Evolutionary conservation across 2,329 filamentous ascomycete species (phyloP).

Genomic region (Epichloe bromicola): DNA sequence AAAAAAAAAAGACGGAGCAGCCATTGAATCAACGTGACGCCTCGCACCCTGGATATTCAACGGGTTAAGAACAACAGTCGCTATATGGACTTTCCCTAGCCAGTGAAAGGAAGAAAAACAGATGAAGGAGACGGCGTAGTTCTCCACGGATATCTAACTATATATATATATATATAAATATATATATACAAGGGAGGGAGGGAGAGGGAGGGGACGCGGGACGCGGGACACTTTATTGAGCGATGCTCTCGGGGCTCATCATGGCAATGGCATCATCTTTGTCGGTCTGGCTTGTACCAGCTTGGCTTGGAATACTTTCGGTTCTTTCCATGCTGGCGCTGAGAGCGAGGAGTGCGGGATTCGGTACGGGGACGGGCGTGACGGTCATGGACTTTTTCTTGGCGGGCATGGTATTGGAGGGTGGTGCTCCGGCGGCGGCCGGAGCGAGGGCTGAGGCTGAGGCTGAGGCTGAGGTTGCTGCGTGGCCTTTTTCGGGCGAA

Average conservation of each 20-base stretch:
- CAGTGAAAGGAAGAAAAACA: background rate
- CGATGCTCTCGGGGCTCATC: slow-evolving; percentile 75
- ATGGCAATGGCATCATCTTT: slow-evolving; percentile 59
- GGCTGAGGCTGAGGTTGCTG: slow-evolving; percentile 11
- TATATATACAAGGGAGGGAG: background rate
- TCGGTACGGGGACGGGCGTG: slow-evolving; percentile 24
- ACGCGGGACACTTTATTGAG: slow-evolving; percentile 22
- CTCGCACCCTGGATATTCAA: too few relatives aligned
- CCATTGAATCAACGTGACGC: too few relatives aligned
- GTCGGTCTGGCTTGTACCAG: slow-evolving; percentile 50
- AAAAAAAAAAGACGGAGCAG: background rate
- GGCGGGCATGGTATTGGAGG: slow-evolving; percentile 27
- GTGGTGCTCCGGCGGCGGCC: slow-evolving; percentile 9
- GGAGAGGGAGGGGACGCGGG: too few relatives aligned
- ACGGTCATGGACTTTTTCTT: slow-evolving; percentile 39
- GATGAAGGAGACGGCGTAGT: background rate
- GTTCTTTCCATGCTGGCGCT: slow-evolving; percentile 42
- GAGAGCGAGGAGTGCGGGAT: slow-evolving; percentile 27
- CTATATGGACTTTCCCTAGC: background rate
- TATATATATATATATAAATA: background rate
- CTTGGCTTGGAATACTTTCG: slow-evolving; percentile 44
- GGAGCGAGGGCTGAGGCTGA: background rate
- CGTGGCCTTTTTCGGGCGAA: slow-evolving; percentile 19
- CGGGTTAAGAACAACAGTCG: too few relatives aligned
- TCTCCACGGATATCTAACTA: background rate